These are phyloP conservation scores for Maudiozyma saulgeensis DNA, from an alignment of 805 yeast genomes.

Conservation along the genomic window DNA sequence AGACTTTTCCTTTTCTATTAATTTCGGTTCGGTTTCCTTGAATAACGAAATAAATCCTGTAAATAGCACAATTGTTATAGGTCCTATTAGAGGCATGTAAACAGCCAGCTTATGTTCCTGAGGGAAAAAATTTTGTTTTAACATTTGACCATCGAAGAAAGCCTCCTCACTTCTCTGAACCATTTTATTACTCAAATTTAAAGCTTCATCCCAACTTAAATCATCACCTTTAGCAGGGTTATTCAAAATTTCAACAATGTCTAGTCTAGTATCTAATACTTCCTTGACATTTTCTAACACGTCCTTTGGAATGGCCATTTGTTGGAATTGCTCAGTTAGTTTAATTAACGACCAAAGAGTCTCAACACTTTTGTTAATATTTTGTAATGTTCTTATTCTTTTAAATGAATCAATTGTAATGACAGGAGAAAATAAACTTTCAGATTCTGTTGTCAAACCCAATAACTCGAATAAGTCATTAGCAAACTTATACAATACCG, in stretches of 20 bases:
- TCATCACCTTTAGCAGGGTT: constrained; percentile 26
- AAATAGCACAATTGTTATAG: constrained; percentile 55
- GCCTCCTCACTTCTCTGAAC: constrained; percentile 45
- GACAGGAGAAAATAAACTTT: constrained; percentile 37
- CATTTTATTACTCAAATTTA: constrained; percentile 42
- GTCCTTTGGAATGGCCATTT: constrained; percentile 73
- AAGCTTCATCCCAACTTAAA: constrained; percentile 40
- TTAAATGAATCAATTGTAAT: constrained; percentile 58
- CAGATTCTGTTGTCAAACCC: constrained; percentile 49
- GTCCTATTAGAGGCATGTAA: constrained; percentile 83
- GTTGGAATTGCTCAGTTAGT: constrained; percentile 56
- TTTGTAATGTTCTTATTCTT: constrained; percentile 47
- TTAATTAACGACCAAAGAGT: constrained; percentile 66
- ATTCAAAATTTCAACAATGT: constrained; percentile 22
- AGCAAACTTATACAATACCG: constrained; percentile 58
- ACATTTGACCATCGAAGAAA: constrained; percentile 90
- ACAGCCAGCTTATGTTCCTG: constrained; percentile 94
- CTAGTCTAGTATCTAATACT: constrained; percentile 37
- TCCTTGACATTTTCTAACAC: constrained; percentile 49
- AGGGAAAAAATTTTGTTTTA: constrained; percentile 89
- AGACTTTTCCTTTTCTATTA: neutral
- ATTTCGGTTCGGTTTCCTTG: constrained; percentile 26
- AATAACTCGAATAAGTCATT: constrained; percentile 65
- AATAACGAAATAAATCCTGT: constrained; percentile 42
- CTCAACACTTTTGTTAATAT: constrained; percentile 53